These are phyloP conservation scores for Cladosporium halotolerans DNA, from an alignment of 2,329 filamentous ascomycete species.

Conservation along the genomic window DNA sequence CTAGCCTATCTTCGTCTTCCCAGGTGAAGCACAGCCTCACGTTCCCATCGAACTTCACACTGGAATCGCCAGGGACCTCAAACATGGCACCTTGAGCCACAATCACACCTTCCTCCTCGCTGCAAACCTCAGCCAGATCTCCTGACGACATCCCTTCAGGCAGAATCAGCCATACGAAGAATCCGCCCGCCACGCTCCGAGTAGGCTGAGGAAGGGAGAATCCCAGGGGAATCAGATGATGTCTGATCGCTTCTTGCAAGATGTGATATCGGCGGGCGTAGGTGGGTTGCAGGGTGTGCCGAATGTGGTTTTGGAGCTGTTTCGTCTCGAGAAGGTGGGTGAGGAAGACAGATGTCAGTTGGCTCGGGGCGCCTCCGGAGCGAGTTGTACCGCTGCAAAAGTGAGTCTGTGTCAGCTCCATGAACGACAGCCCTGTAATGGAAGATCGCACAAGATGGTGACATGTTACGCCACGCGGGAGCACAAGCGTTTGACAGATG, in stretches of 20 bases:
- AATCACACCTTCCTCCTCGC: constrained; percentile 58
- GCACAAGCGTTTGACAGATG: background rate
- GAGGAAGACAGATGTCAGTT: constrained; percentile 53
- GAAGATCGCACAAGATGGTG: background rate
- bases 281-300: constrained; percentile 47
- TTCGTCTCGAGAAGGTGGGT: constrained; percentile 48
- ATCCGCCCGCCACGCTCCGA: constrained; percentile 62
- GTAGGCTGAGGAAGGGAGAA: constrained; percentile 43
- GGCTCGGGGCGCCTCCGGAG: constrained; percentile 55
- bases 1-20: constrained; percentile 60
- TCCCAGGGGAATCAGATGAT: constrained; percentile 57
- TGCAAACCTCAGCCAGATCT: constrained; percentile 52
- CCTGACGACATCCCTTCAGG: constrained; percentile 48
- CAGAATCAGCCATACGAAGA: constrained; percentile 75
- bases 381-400: constrained; percentile 47
- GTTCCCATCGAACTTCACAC: constrained; percentile 50
- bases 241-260: constrained; percentile 54
- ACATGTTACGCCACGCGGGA: background rate
- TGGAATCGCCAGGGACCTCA: constrained; percentile 46
- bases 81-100: constrained; percentile 66
- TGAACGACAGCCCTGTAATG: background rate
- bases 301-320: constrained; percentile 49
- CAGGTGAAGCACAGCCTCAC: constrained; percentile 67
- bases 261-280: constrained; percentile 45
- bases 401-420: background rate